Evolutionary conservation across 305 asterid genomes (phyloP).

Genomic region (Fraxinus paxiana): DNA sequence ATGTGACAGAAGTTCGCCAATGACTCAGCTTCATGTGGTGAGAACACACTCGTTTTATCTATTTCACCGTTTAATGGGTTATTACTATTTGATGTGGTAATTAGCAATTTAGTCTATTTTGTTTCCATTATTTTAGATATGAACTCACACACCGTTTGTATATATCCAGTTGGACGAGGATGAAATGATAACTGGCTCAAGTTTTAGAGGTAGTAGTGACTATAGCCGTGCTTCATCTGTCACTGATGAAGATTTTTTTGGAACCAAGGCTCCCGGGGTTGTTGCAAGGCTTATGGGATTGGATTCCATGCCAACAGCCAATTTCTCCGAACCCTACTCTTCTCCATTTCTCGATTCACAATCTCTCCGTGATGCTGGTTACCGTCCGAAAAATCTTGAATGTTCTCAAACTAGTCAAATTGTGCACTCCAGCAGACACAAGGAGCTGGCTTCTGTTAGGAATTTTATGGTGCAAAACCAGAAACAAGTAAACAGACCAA

Average conservation of each 20-base stretch:
- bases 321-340: constrained; percentile 39
- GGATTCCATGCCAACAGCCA: constrained; percentile 64
- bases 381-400: constrained; percentile 39
- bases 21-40: constrained; percentile 58
- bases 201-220: constrained; percentile 61
- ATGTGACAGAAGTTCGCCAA: constrained; percentile 54
- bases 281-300: constrained; percentile 95
- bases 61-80: neutral
- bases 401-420: constrained; percentile 37
- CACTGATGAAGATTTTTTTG: constrained; percentile 59
- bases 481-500: constrained; percentile 44
- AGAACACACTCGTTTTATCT: neutral
- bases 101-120: neutral
- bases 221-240: constrained; percentile 74
- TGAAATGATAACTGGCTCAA: constrained; percentile 45
- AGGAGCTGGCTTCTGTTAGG: constrained; percentile 28
- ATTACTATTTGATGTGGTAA: neutral
- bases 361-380: constrained; percentile 43
- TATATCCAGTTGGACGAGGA: constrained; percentile 59
- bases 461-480: constrained; percentile 32
- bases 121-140: neutral
- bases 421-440: constrained; percentile 36
- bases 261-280: constrained; percentile 60
- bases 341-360: constrained; percentile 46
- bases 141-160: neutral